phyloP scores from a whole-genome alignment of 306 rosid genomes.

The Potentilla sterilis region DNA sequence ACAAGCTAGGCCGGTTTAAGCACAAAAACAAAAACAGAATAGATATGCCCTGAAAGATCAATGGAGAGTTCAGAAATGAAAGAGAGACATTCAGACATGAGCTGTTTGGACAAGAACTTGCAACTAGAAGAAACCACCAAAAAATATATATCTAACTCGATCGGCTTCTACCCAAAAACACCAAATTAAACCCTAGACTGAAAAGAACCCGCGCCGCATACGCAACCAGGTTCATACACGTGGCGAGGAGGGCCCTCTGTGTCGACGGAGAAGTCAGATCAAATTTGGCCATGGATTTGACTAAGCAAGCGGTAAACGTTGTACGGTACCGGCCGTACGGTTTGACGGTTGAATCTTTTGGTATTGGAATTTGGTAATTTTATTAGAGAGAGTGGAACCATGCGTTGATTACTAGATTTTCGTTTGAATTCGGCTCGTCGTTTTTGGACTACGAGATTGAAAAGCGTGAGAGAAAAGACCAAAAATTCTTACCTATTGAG shows the following conservation, averaged over 20 bases:
- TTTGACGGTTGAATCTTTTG: background rate
- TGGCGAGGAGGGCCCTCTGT: background rate
- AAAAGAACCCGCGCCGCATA: background rate
- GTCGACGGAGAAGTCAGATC: background rate
- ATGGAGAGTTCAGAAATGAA: background rate
- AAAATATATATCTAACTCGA: background rate
- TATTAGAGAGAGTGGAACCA: background rate
- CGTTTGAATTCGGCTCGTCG: background rate
- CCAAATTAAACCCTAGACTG: background rate
- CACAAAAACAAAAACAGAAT: background rate
- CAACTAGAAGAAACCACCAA: background rate
- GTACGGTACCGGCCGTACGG: slow-evolving; percentile 3
- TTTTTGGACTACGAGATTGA: background rate
- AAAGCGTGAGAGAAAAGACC: too few species aligned
- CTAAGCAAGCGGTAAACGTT: background rate
- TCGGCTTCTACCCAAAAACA: background rate
- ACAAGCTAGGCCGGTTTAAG: too few species aligned
- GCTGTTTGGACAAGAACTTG: background rate
- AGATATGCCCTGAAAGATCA: background rate
- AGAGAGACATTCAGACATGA: background rate
- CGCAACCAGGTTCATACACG: background rate
- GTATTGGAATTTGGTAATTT: background rate
- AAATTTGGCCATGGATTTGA: background rate
- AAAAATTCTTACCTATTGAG: too few species aligned
- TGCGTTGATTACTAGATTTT: background rate